Evolutionary conservation across 2,329 filamentous ascomycete genomes (phyloP), one percentile per base, ranked within the genome.

Genomic region (Ceratocystis eucalypticola): DNA sequence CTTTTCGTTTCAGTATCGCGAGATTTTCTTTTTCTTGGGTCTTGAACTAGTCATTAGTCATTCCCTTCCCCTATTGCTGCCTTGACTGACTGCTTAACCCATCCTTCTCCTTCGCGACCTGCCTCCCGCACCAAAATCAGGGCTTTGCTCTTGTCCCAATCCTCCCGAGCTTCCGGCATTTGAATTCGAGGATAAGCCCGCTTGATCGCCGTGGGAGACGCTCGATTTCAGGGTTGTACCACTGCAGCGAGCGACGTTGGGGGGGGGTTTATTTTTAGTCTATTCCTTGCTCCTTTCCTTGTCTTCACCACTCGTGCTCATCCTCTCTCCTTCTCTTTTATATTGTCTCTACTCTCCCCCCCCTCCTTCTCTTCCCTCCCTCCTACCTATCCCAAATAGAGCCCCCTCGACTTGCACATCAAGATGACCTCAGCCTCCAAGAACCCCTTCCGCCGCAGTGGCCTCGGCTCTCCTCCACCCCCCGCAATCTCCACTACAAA

Each of bases 401-500:
- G 22, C 17, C n/a, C 17, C 48, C 61, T 62, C 61, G 2, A 28
- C 61, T 62, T 20, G 33, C n/a, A 20, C n/a, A 45, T 22, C 62
- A 28, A 25, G 20, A 65, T 61, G 33, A 37, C 66, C 45, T 61
- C 66, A 6, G 37, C 62, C 55, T 67, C 66, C 45, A 67, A 63
- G 30, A 67, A 67, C 57, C 66, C 66, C 41, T 67, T 67, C 41
- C 66, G 66, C 33, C 62, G 66, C 59, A 65, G 57, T 28, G 63
- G 55, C 62, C 66, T 64, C 22, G 46, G 8, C 15, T n/a, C 46
- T 25, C 10, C 30, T 25, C 48, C 66, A 5, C 30, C 62, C 3
- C 17, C 41, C 46, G 33, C 59, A 15, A 30, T 50, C 28, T 66
- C 67, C 12, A 41, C 66, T 12, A n/a, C 46, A 41, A 63, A 37